phyloP scores from a whole-genome alignment of 2,329 filamentous ascomycete genomes.

The Diplodia scrobiculata region DNA sequence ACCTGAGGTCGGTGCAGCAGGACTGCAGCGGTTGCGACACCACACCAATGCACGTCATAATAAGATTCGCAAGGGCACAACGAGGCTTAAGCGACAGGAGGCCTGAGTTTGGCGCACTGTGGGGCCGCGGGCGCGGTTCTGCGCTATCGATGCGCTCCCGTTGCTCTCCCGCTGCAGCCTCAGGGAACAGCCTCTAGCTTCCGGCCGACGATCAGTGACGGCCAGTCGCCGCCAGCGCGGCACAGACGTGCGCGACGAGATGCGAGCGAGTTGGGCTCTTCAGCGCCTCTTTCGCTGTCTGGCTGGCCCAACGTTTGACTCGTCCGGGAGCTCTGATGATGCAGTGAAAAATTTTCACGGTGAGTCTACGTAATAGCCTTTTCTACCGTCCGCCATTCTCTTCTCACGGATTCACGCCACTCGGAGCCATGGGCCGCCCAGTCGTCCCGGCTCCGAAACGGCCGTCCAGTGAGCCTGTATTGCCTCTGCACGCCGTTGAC shows the following conservation, averaged over 20 bases:
- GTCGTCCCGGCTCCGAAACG: background rate
- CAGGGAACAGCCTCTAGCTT: constrained; percentile 21
- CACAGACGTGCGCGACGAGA: background rate
- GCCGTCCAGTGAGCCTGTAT: constrained; percentile 7
- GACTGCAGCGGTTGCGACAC: background rate
- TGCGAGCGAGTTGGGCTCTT: background rate
- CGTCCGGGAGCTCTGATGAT: background rate
- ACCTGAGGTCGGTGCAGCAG: background rate
- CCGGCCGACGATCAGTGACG: constrained; percentile 5
- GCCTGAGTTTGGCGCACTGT: constrained; percentile 18
- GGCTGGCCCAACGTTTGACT: background rate
- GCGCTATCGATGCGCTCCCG: constrained; percentile 26
- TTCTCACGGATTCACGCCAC: constrained; percentile 8
- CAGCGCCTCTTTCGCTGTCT: background rate
- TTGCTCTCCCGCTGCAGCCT: constrained; percentile 23
- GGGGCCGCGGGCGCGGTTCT: constrained; percentile 17
- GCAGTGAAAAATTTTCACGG: constrained; percentile 13
- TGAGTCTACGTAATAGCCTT: constrained; percentile 9
- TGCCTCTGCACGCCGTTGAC: background rate
- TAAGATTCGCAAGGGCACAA: constrained; percentile 25
- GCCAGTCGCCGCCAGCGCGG: background rate
- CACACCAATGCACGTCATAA: constrained; percentile 20
- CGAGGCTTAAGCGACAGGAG: constrained; percentile 25
- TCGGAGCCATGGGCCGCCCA: background rate
- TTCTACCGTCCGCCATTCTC: constrained; percentile 7